phyloP scores from a whole-genome alignment of 768 basidiomycete species.

The Boletus reticulatus region DNA sequence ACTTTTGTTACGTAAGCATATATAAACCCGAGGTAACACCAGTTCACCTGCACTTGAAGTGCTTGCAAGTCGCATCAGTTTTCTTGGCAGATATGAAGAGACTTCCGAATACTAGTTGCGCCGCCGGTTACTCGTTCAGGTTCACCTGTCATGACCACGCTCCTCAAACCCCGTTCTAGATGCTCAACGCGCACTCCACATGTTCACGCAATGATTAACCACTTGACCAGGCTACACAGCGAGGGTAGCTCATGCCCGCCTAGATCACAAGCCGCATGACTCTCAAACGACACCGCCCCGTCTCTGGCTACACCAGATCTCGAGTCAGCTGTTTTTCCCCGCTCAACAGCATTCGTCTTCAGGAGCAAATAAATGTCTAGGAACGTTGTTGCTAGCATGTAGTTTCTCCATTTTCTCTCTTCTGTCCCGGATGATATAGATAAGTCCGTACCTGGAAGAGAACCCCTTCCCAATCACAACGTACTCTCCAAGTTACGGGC shows the following conservation, averaged over 20 bases:
- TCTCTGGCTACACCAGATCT: conserved; percentile 12
- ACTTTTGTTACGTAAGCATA: conserved; percentile 16
- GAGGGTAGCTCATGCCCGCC: conserved; percentile 24
- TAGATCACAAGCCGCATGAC: conserved; percentile 21
- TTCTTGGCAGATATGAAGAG: conserved; percentile 1
- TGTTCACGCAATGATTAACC: conserved; percentile 29
- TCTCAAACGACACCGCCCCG: conserved; percentile 17
- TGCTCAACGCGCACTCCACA: conserved; percentile 34
- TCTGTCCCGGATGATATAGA: background rate
- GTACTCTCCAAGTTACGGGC: conserved; percentile 10
- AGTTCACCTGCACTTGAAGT: too few relatives aligned
- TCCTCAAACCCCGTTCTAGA: conserved; percentile 27
- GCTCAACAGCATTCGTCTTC: background rate
- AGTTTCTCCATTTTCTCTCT: background rate
- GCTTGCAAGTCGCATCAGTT: conserved; percentile 1
- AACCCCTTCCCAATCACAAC: background rate
- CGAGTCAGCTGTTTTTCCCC: conserved; percentile 1
- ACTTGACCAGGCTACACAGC: conserved; percentile 23
- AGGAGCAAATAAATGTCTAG: background rate
- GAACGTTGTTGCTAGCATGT: conserved; percentile 4
- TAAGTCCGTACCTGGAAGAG: background rate
- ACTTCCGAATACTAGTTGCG: conserved; percentile 7
- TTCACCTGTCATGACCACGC: conserved; percentile 18
- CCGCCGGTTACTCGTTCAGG: conserved; percentile 8
- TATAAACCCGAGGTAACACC: too few relatives aligned